A percentile compares a stretch with the other conserved stretches of the same genome.
Evolutionary conservation across 306 rosid species (phyloP).

Genomic region (Prunus mume): DNA sequence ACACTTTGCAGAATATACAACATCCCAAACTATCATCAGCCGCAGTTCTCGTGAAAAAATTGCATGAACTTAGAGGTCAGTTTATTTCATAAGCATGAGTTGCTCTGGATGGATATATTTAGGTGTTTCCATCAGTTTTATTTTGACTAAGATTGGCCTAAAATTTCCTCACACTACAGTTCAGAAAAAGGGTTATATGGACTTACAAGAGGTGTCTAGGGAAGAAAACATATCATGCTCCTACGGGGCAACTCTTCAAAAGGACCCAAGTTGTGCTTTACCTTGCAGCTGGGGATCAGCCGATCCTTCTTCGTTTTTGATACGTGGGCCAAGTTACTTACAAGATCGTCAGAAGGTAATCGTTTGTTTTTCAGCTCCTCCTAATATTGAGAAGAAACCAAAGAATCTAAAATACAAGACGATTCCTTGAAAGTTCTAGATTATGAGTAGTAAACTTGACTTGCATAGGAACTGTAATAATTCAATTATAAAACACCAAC

Average conservation of each 20-base stretch:
- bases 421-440: constrained; percentile 5
- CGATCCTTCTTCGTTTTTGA: constrained; percentile 79
- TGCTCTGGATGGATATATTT: not conserved
- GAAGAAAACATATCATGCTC: constrained; percentile 42
- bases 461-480: not conserved
- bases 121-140: not conserved
- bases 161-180: constrained; percentile 36
- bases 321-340: constrained; percentile 71
- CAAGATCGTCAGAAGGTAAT: constrained; percentile 63
- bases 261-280: constrained; percentile 51
- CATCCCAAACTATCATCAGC: constrained; percentile 57
- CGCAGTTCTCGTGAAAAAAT: constrained; percentile 58
- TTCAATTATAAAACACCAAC: not conserved
- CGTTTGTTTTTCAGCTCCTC: constrained; percentile 2
- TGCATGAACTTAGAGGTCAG: constrained; percentile 78
- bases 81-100: constrained; percentile 5
- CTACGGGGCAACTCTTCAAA: constrained; percentile 70
- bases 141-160: constrained; percentile 21
- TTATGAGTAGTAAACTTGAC: not conserved
- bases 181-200: constrained; percentile 73
- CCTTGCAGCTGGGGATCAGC: constrained; percentile 70
- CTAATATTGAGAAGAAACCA: constrained; percentile 9
- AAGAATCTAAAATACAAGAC: not conserved
- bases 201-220: constrained; percentile 49
- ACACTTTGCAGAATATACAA: constrained; percentile 34